Evolutionary conservation across 805 yeast genomes (phyloP), one percentile per base, ranked within the genome.

Genomic region (Candida tallmaniae): DNA sequence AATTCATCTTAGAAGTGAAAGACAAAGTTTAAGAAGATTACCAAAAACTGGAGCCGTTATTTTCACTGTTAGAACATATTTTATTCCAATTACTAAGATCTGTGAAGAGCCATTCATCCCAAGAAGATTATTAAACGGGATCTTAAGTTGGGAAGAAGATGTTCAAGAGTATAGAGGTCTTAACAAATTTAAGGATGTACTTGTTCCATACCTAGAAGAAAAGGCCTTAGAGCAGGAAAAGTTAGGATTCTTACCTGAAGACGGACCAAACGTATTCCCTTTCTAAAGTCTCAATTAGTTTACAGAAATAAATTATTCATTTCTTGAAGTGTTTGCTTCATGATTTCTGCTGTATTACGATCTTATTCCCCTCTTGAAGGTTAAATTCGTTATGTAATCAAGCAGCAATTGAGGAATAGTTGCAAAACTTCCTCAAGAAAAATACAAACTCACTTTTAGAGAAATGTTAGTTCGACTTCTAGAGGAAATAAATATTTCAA

Each of bases 11-110:
- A 66, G 86, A 44, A 73, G 80, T 18, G 86, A 80, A 50, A 62
- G 86, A 52, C 86, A 79, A 50, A 66, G 79, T 30, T 60, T 79
- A 33, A 65, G 84, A 45, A 62, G 82, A 47, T 60, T 79, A 38
- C 85, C 86, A 10, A 56, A 65, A 24, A 54, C 75, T 3, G 84
- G 85, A 8, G 80, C 73, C 9, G 59, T 68, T 15, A 56, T 74
- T 2, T 80, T 79, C 55, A 79, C 84, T 15, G 65, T 79, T 31
- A 62, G 85, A 45, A 80, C 85, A 1, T 79, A 79, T 47, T 78
- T 79, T 51, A 46, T 70, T 15, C 83, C 83, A 6, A 48, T 79
- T 20, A 56, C 60, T 3, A 70, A 76, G 39, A 51, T 80, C 31
- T 70, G 73, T 39, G 48, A 73, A 44, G 85, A 80, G 53, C 83